Base-by-base conservation (phyloP, 164 flowering plant genomes). In the Euptelea pleiosperma region DNA sequence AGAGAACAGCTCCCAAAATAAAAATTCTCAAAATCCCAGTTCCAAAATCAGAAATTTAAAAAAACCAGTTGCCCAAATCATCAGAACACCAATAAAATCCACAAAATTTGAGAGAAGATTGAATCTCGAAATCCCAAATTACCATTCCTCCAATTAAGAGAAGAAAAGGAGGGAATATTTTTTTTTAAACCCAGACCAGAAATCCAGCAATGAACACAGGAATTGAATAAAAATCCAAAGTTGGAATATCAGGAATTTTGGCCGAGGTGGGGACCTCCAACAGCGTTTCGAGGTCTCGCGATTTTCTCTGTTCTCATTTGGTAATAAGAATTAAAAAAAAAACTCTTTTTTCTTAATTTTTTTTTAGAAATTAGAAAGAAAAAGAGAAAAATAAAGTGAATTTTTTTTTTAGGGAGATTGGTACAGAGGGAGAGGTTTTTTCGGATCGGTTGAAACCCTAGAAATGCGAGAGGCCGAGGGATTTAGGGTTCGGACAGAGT, bases 131-230 rank as follows among this genome's bases (percentile, higher is more conserved):
- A 29, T 41, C 34, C 34, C 3, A 31, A 31, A 31, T 31, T 3
- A 7, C 34, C 7, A 3, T 31, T 18, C 11, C 28, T 45, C 2
- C 9, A 53, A 29, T 26, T 16, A n/a, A 8, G 14, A 35, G 35
- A 36, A 48, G n/a, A 6, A 58, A 50, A 16, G 21, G 8, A 19
- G 14, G 30, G 2, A 33, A 62, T 62, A 18, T 4, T 16, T 14
- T 11, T 12, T 34, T 41, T 26, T 52, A 57, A 57, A 57, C 64
- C 77, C 55, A 66, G 53, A 60, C 71, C 69, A 63, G 71, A 62
- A 65, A 62, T 54, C 64, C 56, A 60, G 42, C 65, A 65, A 50
- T 37, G 41, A 30, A 25, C 6, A 14, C 18, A 63, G 14, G 22
- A 34, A 45, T 19, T 16, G 2, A 51, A 51, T 51, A 37, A 18